Evolutionary conservation across 2,329 filamentous ascomycete species (phyloP), one percentile per base, ranked within the genome.

Genomic region (Lasiodiplodia hormozganensis): DNA sequence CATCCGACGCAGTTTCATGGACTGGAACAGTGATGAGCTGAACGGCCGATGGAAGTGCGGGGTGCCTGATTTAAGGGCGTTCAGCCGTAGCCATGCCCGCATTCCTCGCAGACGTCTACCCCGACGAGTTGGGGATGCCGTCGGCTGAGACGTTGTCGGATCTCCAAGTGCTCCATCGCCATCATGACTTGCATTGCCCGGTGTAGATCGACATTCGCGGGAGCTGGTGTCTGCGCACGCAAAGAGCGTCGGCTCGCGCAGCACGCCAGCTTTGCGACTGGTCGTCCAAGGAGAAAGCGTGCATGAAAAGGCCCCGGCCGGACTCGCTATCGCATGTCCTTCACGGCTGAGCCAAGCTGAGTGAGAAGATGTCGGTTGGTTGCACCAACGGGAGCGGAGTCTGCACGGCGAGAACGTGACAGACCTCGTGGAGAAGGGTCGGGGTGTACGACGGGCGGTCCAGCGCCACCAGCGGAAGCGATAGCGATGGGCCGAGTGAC

Each of bases 321-420:
- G 58, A 47, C 58, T 53, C 34, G 34, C 34, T 62, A 4, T 49
- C 43, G 58, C 43, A 49, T 25, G 4, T 21, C 18, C 18, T 47
- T 21, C 10, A n/a, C 40, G 10, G 25, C 40, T 62, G 40, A 47
- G 43, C 25, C 49, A 25, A 51, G 43, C 18, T 23, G 25, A 62
- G 40, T n/a, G 31, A 51, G 43, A 43, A 28, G 16, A 43, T 25
- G 57, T 23, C 14, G 18, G 16, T 23, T 28, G 58, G 40, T 47
- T 5, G 43, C 60, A 64, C 60, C 12, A 38, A 47, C 40, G n/a
- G 40, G 31, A n/a, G 25, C 58, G 31, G 60, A 64, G 3, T n/a
- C 43, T 62, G 58, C 58, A 62, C 2, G 18, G 43, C 58, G 58
- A 62, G 25, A 64, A 64, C 47, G 47, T 64, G 60, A 64, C 60